Evolutionary conservation across 1,284 basidiomycete species (phyloP).

Genomic region (Pseudozyma sp.): DNA sequence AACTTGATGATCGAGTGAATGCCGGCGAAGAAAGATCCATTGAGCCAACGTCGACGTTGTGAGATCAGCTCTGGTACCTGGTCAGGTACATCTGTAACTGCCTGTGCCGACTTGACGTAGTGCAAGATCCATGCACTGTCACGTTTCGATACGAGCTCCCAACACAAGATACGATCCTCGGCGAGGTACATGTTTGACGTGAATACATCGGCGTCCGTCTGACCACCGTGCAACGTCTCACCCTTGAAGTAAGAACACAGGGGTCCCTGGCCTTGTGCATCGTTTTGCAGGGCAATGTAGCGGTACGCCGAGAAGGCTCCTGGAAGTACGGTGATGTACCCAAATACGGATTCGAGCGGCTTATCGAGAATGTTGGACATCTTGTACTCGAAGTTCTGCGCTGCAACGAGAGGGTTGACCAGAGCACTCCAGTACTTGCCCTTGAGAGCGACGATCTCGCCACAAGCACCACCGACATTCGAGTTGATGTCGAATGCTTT

Average conservation of each 20-base stretch:
- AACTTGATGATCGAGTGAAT: slow-evolving; percentile 69
- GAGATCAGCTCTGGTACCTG: slow-evolving; percentile 64
- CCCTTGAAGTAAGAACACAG: slow-evolving; percentile 94
- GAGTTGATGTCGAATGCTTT: slow-evolving; percentile 96
- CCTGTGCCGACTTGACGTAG: slow-evolving; percentile 66
- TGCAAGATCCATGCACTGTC: slow-evolving; percentile 65
- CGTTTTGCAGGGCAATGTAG: slow-evolving; percentile 91
- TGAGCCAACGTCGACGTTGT: slow-evolving; percentile 66
- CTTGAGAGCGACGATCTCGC: slow-evolving; percentile 93
- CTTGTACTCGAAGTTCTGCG: slow-evolving; percentile 69
- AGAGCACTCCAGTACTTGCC: slow-evolving; percentile 75
- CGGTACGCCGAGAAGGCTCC: slow-evolving; percentile 86
- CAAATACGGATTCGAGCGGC: slow-evolving; percentile 80
- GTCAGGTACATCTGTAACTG: slow-evolving; percentile 66
- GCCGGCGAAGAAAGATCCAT: slow-evolving; percentile 67
- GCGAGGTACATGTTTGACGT: slow-evolving; percentile 67
- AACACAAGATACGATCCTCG: slow-evolving; percentile 66
- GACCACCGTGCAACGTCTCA: slow-evolving; percentile 74
- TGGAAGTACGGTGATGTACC: slow-evolving; percentile 91
- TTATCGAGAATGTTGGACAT: slow-evolving; percentile 66
- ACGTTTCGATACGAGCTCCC: slow-evolving; percentile 70
- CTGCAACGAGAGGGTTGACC: slow-evolving; percentile 79
- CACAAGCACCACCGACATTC: slow-evolving; percentile 94
- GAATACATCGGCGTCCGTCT: slow-evolving; percentile 65
- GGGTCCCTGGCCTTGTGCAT: slow-evolving; percentile 83